Base-by-base conservation (phyloP, 1,139 yeast genomes). In the Diutina scorzettiae region DNA sequence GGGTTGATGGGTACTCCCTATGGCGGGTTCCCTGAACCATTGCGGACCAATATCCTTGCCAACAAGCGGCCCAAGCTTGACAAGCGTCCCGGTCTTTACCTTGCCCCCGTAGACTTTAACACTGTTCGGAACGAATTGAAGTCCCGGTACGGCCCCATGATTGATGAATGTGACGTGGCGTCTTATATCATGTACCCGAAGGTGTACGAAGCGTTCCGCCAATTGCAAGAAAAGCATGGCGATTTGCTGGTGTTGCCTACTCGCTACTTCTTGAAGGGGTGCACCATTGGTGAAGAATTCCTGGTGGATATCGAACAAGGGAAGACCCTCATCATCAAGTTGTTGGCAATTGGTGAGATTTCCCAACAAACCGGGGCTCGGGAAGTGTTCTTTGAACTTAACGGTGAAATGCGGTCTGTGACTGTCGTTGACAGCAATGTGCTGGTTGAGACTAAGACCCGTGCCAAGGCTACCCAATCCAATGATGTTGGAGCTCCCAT, bases 21-120 rank as follows among this genome's bases (percentile, higher is more conserved):
- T 59, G 98, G 98, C 52, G 99, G 99, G 6, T 91, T 93, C 94
- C 98, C 98, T 43, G 99, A 91, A 66, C 98, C 99, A 41, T 73
- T 91, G 63, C 81, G 98, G 68, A 71, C 95, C 40, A 84, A 89
- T 60, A 76, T 91, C 48, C 77, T 91, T 59, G 68, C 69, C 42
- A 76, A 76, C 59, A 89, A 87, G 78, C 82, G 99, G 66, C 81
- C 84, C 64, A 86, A 87, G 66, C 77, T 91, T 62, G 75, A 78
- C 48, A 69, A 73, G 53, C 82, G 98, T 64, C 98, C 99, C 41
- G 99, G 98, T 47, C 76, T 89, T 58, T 77, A 78, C 53, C 69
- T 91, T 58, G 73, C 78, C 46, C 96, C 98, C 51, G 71, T 86
- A 55, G 87, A 91, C 61, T 71, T 93, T 54, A 72, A 61, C 18